phyloP scores from a whole-genome alignment of 2,329 filamentous ascomycete species.

The Magnaporthiopsis rhizophila region DNA sequence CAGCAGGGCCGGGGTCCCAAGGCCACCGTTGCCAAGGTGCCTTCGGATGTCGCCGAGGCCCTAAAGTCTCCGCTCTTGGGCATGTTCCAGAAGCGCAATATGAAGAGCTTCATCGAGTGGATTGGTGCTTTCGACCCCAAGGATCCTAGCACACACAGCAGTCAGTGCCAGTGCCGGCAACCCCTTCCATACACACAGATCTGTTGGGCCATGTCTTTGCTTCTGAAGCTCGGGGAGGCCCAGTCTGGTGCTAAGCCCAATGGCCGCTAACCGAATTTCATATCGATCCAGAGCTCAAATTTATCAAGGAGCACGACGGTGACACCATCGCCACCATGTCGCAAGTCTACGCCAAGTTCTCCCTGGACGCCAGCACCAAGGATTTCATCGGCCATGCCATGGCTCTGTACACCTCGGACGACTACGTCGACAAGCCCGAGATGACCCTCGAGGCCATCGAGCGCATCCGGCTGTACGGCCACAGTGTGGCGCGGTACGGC shows the following conservation, averaged over 20 bases:
- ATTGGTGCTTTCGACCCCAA: slow-evolving; percentile 77
- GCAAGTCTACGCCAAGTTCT: slow-evolving; percentile 98
- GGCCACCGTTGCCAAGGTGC: slow-evolving; percentile 93
- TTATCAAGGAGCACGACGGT: slow-evolving; percentile 29
- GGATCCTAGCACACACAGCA: slow-evolving; percentile 82
- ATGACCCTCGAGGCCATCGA: slow-evolving; percentile 77
- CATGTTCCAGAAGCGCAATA: slow-evolving; percentile 93
- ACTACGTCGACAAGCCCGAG: slow-evolving; percentile 69
- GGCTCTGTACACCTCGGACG: slow-evolving; percentile 88
- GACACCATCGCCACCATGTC: slow-evolving; percentile 70
- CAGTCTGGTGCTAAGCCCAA: neutral
- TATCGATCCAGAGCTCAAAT: slow-evolving; percentile 60
- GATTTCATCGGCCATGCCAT: slow-evolving; percentile 98
- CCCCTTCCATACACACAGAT: no score
- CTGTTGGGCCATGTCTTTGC: no score
- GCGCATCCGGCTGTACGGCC: slow-evolving; percentile 91
- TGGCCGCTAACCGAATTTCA: neutral
- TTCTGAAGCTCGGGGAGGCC: no score
- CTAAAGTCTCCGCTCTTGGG: slow-evolving; percentile 92
- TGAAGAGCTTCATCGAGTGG: slow-evolving; percentile 96
- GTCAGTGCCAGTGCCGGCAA: slow-evolving; percentile 37
- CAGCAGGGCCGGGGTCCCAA: slow-evolving; percentile 78
- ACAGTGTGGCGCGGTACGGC: slow-evolving; percentile 94
- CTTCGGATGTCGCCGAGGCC: slow-evolving; percentile 84
- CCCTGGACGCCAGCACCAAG: slow-evolving; percentile 77